Evolutionary conservation across 345 rosid species (phyloP).

Genomic region (Corymbia maculata): DNA sequence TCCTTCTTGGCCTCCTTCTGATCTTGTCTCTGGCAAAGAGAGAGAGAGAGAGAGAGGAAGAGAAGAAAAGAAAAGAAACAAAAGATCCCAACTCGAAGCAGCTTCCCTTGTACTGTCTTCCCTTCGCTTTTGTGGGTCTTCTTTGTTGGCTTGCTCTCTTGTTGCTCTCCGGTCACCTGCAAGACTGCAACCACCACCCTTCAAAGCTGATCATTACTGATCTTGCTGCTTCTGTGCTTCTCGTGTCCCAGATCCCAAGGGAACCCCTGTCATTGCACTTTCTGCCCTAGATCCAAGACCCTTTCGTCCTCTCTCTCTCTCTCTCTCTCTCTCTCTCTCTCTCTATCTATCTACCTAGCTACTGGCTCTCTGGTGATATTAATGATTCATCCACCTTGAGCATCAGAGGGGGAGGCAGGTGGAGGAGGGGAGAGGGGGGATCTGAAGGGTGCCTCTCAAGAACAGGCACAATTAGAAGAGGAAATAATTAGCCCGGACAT

Average conservation of each 20-base stretch:
- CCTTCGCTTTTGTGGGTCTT: background rate
- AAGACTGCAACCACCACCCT: background rate
- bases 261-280: slow-evolving; percentile 31
- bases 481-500: background rate
- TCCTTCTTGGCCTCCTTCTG: background rate
- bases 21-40: background rate
- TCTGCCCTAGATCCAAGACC: slow-evolving; percentile 13
- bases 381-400: background rate
- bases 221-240: background rate
- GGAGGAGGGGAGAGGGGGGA: background rate
- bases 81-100: background rate
- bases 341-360: too few species aligned
- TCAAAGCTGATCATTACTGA: background rate
- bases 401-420: background rate
- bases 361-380: background rate
- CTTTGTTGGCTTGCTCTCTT: background rate
- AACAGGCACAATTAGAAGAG: background rate
- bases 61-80: background rate
- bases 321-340: background rate
- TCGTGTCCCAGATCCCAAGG: slow-evolving; percentile 28
- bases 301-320: background rate
- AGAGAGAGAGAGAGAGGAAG: background rate
- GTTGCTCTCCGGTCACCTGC: background rate
- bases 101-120: background rate
- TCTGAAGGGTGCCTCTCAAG: background rate